Base-by-base conservation (phyloP, 257 asterid species). In the Nicotiana attenuata region DNA sequence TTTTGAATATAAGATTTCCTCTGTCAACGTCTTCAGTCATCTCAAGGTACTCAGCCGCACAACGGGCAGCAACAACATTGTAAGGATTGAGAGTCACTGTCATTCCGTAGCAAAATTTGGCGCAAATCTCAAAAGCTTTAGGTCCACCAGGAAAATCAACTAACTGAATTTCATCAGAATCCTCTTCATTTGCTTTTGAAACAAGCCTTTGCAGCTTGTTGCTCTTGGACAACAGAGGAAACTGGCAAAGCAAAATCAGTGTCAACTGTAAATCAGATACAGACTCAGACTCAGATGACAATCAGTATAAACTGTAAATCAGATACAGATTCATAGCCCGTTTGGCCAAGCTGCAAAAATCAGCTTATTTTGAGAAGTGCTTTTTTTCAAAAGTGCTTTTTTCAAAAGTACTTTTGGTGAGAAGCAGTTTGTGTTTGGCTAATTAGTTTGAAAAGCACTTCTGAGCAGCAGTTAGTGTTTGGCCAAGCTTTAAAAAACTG, bases 161-260 rank as follows among this genome's bases (percentile, higher is more conserved):
- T 87, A 95, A 41, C 85, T 85, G 86, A 31, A 93, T 87, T 78
- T 91, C 96, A 28, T 86, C 91, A 2, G 81, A 50, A 57, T 81
- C 85, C 86, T 88, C 92, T 67, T 91, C 94, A 33, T 75, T 84
- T 26, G 81, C 83, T 82, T 82, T 85, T 3, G 92, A 83, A 33
- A 91, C 69, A 11, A 93, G 94, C 33, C 86, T 95, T 80, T 93
- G 97, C 82, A 95, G 79, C 55, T 53, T 89, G 84, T 87, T 89
- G 93, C 98, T 92, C 93, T 92, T 95, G 75, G 98, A 92, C 89
- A 95, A 66, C 75, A 95, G 97, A 81, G 99, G 98, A 83, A 92
- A 93, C 99, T 95, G 97, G 80, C 68, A 64, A 65, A 47, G 38
- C 22, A 47, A 84, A 68, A 77, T 28, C 81, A 59, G 66, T 19